Conservation (phyloP, 2,329 filamentous ascomycete genomes). For the Fusarium hostae region DNA sequence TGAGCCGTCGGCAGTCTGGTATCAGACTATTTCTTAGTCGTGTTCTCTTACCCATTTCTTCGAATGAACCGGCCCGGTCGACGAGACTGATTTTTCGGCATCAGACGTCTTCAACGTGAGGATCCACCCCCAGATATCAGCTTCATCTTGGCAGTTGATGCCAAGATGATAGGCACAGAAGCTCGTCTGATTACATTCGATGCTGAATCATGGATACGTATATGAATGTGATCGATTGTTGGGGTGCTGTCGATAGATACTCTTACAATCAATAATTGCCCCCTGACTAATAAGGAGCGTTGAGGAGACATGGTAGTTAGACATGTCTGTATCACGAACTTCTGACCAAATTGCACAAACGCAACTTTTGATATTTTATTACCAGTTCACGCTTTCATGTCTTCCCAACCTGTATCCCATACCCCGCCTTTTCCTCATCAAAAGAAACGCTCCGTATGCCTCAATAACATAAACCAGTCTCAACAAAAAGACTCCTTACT, state of each 20-base stretch:
- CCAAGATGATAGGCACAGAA: conserved; percentile 20
- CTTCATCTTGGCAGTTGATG: conserved; percentile 25
- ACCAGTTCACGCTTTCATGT: not conserved
- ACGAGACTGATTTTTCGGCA: not conserved
- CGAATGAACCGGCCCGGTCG: conserved; percentile 38
- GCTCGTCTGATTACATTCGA: not conserved
- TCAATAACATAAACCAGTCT: conserved; percentile 27
- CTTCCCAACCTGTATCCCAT: not conserved
- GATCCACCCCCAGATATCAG: conserved; percentile 26
- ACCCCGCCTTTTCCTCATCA: conserved; percentile 1
- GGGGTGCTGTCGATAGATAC: not conserved
- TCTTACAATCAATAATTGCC: too few species aligned
- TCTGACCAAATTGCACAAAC: not conserved
- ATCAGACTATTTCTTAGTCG: conserved; percentile 5
- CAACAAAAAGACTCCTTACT: conserved; percentile 14
- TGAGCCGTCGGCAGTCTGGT: conserved; percentile 10
- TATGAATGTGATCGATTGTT: not conserved
- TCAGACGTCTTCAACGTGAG: conserved; percentile 1
- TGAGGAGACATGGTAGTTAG: not conserved
- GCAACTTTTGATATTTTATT: not conserved
- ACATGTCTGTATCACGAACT: not conserved
- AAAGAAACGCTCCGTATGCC: conserved; percentile 23
- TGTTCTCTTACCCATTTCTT: conserved; percentile 19
- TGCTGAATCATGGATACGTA: conserved; percentile 2
- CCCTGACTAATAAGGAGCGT: not conserved